A percentile compares a stretch with the other conserved stretches of the same genome.
Conservation (phyloP, 768 basidiomycete genomes). For the Lactarius indigo region DNA sequence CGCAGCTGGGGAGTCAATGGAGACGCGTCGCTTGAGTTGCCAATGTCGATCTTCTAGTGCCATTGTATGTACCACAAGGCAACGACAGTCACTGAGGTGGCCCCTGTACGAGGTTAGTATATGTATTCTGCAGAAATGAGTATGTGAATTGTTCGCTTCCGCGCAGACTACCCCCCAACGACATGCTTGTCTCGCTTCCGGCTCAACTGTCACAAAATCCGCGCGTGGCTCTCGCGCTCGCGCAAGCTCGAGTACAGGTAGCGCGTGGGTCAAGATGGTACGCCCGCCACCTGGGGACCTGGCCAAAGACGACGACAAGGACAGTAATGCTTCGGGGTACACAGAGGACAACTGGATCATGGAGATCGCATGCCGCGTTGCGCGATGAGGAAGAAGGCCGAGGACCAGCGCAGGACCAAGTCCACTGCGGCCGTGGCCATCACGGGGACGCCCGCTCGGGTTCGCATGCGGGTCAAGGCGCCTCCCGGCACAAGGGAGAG, state of each 20-base stretch:
- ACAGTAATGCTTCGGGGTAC: constrained; percentile 30
- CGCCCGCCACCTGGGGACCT: constrained; percentile 22
- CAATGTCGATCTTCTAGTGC: too few relatives aligned
- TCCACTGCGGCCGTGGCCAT: background rate
- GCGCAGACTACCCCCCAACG: constrained; percentile 62
- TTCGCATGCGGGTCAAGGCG: background rate
- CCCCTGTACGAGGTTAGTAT: too few relatives aligned
- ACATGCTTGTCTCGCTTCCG: constrained; percentile 61
- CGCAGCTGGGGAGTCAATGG: too few relatives aligned
- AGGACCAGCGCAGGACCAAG: constrained; percentile 26
- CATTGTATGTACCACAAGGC: too few relatives aligned
- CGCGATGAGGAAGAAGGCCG: constrained; percentile 16
- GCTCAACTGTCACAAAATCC: constrained; percentile 50
- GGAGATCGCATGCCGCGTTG: constrained; percentile 30
- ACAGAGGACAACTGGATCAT: constrained; percentile 33
- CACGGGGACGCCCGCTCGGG: background rate
- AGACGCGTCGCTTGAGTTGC: too few relatives aligned
- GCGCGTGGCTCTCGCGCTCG: constrained; percentile 22
- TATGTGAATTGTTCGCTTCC: constrained; percentile 42
- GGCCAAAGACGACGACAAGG: constrained; percentile 25
- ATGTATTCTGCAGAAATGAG: too few relatives aligned
- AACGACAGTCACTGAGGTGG: too few relatives aligned
- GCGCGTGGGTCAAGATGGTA: constrained; percentile 30
- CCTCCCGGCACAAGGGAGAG: background rate
- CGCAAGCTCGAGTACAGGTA: constrained; percentile 22